Percentiles rank a stretch among this genome's conserved stretches.
These are phyloP conservation scores for Gryganskiella cystojenkinii DNA, from an alignment of 192 early-diverging fungal genomes.

Conservation along the genomic window DNA sequence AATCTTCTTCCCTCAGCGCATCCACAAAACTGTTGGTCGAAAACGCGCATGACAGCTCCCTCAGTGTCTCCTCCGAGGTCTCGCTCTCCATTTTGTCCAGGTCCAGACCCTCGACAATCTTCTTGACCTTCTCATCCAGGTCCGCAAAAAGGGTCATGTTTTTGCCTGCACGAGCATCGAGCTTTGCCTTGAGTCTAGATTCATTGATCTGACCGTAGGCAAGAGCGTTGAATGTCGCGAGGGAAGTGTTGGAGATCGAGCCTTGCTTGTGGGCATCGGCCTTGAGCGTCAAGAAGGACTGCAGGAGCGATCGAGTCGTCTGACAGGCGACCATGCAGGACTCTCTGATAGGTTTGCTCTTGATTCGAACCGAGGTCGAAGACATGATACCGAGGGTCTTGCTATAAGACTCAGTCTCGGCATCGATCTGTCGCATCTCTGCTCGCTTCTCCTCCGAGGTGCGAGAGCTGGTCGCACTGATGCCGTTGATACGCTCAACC, in stretches of 20 bases:
- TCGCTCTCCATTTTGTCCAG: conserved; percentile 43
- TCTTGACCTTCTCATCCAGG: conserved; percentile 41
- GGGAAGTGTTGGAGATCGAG: conserved; percentile 47
- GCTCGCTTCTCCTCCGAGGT: conserved; percentile 19
- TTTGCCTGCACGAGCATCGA: conserved; percentile 50
- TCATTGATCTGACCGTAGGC: conserved; percentile 54
- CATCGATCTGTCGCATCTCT: conserved; percentile 15
- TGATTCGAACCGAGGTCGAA: conserved; percentile 15
- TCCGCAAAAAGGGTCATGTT: conserved; percentile 51
- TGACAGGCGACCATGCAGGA: conserved; percentile 34
- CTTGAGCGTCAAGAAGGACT: conserved; percentile 41
- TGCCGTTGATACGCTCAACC: conserved; percentile 31
- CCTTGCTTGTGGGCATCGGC: conserved; percentile 50
- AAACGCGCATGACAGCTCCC: conserved; percentile 45
- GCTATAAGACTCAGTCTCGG: conserved; percentile 27
- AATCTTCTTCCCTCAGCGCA: conserved; percentile 51
- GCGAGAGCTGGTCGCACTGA: neutral
- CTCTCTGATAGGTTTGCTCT: conserved; percentile 13
- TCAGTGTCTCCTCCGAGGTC: conserved; percentile 34
- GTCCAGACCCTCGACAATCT: conserved; percentile 39
- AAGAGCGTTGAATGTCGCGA: conserved; percentile 55
- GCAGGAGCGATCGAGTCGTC: conserved; percentile 21
- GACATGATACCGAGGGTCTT: conserved; percentile 22
- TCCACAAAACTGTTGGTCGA: conserved; percentile 56
- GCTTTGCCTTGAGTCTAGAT: conserved; percentile 44